Conservation (phyloP, 1,139 yeast genomes). For the Lodderomyces parapsilosis region DNA sequence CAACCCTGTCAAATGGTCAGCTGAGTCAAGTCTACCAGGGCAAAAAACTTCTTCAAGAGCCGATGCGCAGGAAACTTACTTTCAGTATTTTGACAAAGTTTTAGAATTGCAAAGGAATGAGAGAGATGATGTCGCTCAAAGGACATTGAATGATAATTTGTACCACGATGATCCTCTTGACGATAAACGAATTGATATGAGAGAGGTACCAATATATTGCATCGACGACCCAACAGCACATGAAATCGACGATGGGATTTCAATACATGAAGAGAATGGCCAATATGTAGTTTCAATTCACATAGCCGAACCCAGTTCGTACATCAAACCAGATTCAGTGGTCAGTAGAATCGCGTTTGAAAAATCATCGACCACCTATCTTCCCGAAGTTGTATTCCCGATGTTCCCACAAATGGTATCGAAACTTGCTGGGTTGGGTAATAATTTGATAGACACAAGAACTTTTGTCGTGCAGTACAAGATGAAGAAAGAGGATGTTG, state of each 20-base stretch:
- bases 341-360: slow-evolving; percentile 60
- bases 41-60: slow-evolving; percentile 35
- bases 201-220: slow-evolving; percentile 64
- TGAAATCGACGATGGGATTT: slow-evolving; percentile 93
- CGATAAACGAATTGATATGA: slow-evolving; percentile 33
- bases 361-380: slow-evolving; percentile 68
- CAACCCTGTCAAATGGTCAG: slow-evolving; percentile 51
- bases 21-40: slow-evolving; percentile 39
- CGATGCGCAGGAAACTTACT: slow-evolving; percentile 44
- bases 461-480: slow-evolving; percentile 35
- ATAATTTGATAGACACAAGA: slow-evolving; percentile 34
- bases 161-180: slow-evolving; percentile 35
- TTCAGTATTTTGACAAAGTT: slow-evolving; percentile 25
- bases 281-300: slow-evolving; percentile 59
- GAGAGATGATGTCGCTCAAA: slow-evolving; percentile 2
- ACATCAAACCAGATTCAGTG: slow-evolving; percentile 44
- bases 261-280: slow-evolving; percentile 43
- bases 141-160: slow-evolving; percentile 20
- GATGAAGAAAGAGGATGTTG: slow-evolving; percentile 26
- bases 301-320: slow-evolving; percentile 86
- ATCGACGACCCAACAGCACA: slow-evolving; percentile 81
- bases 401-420: slow-evolving; percentile 71
- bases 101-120: neutral
- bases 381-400: slow-evolving; percentile 61
- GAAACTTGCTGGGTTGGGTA: slow-evolving; percentile 58